Conservation (phyloP, 1,284 basidiomycete genomes). For the Schizophyllum commune region DNA sequence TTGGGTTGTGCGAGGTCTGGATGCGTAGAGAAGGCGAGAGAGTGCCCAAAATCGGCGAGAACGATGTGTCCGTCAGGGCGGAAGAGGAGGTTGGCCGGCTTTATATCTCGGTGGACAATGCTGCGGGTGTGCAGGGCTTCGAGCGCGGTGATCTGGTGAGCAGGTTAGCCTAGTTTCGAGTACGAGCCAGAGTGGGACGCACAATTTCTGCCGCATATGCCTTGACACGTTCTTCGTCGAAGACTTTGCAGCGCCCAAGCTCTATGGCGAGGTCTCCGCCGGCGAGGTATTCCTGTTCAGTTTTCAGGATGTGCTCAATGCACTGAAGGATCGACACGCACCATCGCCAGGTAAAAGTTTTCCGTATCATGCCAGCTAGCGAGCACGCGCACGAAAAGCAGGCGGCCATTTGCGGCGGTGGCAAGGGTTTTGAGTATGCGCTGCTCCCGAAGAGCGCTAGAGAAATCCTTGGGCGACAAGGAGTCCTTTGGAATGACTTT, state of each 20-base stretch:
- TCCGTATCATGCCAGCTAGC: constrained; percentile 17
- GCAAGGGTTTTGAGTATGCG: constrained; percentile 1
- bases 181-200: not conserved
- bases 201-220: not conserved
- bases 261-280: constrained; percentile 18
- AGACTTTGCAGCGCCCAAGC: constrained; percentile 10
- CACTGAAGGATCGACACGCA: constrained; percentile 4
- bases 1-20: not conserved
- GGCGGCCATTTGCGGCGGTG: not conserved
- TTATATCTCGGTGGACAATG: not conserved
- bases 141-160: not conserved
- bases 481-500: constrained; percentile 18
- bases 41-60: not conserved
- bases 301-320: not conserved
- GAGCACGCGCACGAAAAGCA: constrained; percentile 15
- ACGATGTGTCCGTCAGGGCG: not conserved
- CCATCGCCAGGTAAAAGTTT: constrained; percentile 19
- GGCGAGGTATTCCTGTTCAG: constrained; percentile 14
- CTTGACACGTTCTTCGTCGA: constrained; percentile 11
- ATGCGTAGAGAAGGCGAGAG: not conserved
- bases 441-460: constrained; percentile 11
- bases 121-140: not conserved
- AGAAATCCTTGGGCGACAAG: constrained; percentile 1
- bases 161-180: not conserved
- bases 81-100: not conserved